Conservation (phyloP, 768 basidiomycete genomes). For the Dacryopinax spathularia region DNA sequence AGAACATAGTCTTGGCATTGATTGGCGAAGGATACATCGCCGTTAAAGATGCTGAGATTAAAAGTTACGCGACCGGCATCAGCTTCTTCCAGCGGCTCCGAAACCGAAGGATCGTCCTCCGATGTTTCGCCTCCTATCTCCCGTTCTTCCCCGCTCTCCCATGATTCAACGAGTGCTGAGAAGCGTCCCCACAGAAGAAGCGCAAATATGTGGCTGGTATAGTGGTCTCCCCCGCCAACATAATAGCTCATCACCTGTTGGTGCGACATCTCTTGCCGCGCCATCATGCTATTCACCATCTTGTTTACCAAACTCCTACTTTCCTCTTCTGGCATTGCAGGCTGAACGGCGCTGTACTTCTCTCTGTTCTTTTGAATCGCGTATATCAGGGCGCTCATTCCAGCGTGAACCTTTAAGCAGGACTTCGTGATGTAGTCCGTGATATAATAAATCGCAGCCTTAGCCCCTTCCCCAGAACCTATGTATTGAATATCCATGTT, state of each 20-base stretch:
- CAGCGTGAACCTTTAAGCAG: constrained; percentile 29
- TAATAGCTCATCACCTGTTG: constrained; percentile 23
- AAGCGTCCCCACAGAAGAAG: constrained; percentile 7
- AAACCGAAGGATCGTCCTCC: neutral
- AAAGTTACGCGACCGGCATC: neutral
- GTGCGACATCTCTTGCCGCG: constrained; percentile 19
- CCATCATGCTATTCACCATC: neutral
- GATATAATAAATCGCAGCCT: constrained; percentile 35
- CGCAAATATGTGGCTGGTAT: constrained; percentile 13
- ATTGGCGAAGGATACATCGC: constrained; percentile 1
- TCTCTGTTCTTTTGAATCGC: neutral
- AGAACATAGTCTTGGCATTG: constrained; percentile 21
- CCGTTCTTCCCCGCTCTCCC: too few species aligned
- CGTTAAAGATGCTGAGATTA: neutral
- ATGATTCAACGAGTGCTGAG: neutral
- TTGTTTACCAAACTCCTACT: neutral
- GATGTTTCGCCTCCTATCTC: too few species aligned
- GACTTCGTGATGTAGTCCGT: constrained; percentile 38
- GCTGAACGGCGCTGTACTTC: neutral
- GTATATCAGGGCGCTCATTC: constrained; percentile 3
- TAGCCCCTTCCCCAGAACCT: constrained; percentile 28
- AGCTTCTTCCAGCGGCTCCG: neutral
- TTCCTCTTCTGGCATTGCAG: neutral
- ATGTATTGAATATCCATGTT: constrained; percentile 40
- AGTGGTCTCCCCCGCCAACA: constrained; percentile 16